Evolutionary conservation across 768 basidiomycete species (phyloP).

Genomic region (Sistotremastrum suecicum): DNA sequence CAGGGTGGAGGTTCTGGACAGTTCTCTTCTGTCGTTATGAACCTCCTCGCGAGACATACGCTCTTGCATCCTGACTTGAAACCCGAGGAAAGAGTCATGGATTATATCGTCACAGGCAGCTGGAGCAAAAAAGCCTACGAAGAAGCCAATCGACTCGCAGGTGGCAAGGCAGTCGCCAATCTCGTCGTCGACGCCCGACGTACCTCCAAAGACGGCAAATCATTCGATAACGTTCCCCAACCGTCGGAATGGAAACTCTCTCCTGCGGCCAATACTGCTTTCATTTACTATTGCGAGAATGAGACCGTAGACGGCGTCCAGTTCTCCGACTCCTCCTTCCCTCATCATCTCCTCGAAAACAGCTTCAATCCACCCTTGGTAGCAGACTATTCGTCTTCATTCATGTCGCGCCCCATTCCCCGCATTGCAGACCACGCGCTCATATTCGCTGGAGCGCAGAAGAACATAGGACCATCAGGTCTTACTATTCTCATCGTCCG

Average conservation of each 20-base stretch:
- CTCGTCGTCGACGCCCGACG: slow-evolving; percentile 58
- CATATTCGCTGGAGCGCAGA: slow-evolving; percentile 95
- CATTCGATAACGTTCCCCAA: slow-evolving; percentile 70
- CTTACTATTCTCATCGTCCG: slow-evolving; percentile 87
- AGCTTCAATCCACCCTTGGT: slow-evolving; percentile 57
- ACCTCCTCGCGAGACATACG: slow-evolving; percentile 79
- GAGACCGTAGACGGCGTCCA: slow-evolving; percentile 96
- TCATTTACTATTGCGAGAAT: slow-evolving; percentile 98
- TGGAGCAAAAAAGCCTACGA: slow-evolving; percentile 83
- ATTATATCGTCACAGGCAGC: slow-evolving; percentile 86
- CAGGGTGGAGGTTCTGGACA: slow-evolving; percentile 90
- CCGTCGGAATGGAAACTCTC: slow-evolving; percentile 65
- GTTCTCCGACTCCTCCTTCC: slow-evolving; percentile 67
- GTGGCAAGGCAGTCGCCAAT: slow-evolving; percentile 37
- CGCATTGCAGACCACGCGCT: slow-evolving; percentile 80
- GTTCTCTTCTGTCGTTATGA: slow-evolving; percentile 85
- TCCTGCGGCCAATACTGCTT: slow-evolving; percentile 44
- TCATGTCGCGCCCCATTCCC: slow-evolving; percentile 90
- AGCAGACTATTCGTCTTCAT: slow-evolving; percentile 90
- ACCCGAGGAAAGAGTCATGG: slow-evolving; percentile 46
- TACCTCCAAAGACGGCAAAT: slow-evolving; percentile 48
- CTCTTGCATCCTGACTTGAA: slow-evolving; percentile 49
- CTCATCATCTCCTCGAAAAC: slow-evolving; percentile 50
- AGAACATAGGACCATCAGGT: slow-evolving; percentile 93
- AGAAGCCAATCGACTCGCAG: slow-evolving; percentile 63